phyloP scores from a whole-genome alignment of 148 eudicot genomes.

The Chenopodium formosanum region DNA sequence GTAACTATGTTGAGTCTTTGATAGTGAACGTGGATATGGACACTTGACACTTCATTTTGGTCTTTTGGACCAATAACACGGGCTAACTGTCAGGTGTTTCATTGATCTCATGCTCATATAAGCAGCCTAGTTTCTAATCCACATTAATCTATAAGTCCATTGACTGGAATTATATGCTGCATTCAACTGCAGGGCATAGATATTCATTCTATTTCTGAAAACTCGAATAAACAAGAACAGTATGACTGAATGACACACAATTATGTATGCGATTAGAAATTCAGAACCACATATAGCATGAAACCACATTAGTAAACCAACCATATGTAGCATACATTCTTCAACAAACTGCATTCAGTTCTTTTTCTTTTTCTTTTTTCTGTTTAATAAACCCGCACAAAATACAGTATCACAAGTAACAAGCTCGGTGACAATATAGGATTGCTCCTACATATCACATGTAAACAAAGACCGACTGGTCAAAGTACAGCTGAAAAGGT shows the following conservation, averaged over 20 bases:
- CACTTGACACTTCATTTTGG: no score
- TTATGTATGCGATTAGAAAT: neutral
- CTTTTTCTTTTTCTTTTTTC: no score
- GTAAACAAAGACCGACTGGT: neutral
- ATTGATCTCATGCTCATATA: neutral
- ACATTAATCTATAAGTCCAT: neutral
- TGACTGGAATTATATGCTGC: neutral
- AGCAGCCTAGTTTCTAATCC: neutral
- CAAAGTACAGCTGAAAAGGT: neutral
- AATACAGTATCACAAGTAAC: neutral
- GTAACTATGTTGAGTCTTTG: no score
- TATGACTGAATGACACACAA: no score
- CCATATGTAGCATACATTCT: neutral
- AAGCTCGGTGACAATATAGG: neutral
- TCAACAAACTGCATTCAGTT: neutral
- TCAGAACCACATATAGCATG: neutral
- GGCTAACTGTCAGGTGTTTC: neutral
- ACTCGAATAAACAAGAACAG: no score
- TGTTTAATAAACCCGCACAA: no score
- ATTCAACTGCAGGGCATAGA: neutral
- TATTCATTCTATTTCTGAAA: no score
- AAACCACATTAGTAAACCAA: neutral
- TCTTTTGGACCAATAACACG: no score
- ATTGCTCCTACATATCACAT: neutral
- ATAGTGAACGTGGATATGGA: no score